These are phyloP conservation scores for Mycena rebaudengoi DNA, from an alignment of 768 basidiomycete genomes.

Conservation along the genomic window DNA sequence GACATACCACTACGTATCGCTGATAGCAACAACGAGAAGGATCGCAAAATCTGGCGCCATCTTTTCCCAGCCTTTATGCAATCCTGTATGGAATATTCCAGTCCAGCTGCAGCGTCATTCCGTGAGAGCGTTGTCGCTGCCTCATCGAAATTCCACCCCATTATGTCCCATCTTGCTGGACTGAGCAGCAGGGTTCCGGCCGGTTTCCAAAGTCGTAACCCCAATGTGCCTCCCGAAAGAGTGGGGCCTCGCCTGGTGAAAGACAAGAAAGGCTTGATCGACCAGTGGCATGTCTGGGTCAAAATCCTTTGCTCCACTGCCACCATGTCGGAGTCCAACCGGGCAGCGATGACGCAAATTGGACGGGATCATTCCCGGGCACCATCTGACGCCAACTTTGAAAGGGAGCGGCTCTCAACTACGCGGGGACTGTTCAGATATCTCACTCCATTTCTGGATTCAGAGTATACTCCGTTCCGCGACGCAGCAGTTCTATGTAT, in stretches of 20 bases:
- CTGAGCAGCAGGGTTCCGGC: constrained; percentile 65
- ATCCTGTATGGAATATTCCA: constrained; percentile 57
- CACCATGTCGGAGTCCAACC: constrained; percentile 64
- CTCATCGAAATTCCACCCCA: constrained; percentile 73
- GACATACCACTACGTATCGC: constrained; percentile 74
- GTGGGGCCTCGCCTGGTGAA: constrained; percentile 60
- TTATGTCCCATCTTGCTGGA: constrained; percentile 78
- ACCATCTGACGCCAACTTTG: constrained; percentile 77
- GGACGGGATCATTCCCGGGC: constrained; percentile 75
- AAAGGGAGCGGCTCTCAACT: constrained; percentile 83
- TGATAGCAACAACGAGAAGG: constrained; percentile 73
- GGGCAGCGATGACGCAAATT: constrained; percentile 60
- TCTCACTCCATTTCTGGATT: constrained; percentile 87
- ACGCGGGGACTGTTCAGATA: constrained; percentile 86
- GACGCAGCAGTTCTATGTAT: constrained; percentile 90
- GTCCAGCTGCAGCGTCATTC: constrained; percentile 56
- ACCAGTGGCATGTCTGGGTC: constrained; percentile 88
- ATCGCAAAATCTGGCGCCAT: constrained; percentile 79
- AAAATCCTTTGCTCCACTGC: constrained; percentile 88
- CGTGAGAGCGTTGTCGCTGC: constrained; percentile 76
- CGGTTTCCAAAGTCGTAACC: constrained; percentile 51
- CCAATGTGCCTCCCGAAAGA: constrained; percentile 49
- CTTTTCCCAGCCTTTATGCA: constrained; percentile 74
- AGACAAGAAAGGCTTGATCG: constrained; percentile 67
- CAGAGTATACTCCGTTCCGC: constrained; percentile 83